Base-by-base conservation (phyloP, 1,284 basidiomycete species). In the Heimioporus punctisporus region DNA sequence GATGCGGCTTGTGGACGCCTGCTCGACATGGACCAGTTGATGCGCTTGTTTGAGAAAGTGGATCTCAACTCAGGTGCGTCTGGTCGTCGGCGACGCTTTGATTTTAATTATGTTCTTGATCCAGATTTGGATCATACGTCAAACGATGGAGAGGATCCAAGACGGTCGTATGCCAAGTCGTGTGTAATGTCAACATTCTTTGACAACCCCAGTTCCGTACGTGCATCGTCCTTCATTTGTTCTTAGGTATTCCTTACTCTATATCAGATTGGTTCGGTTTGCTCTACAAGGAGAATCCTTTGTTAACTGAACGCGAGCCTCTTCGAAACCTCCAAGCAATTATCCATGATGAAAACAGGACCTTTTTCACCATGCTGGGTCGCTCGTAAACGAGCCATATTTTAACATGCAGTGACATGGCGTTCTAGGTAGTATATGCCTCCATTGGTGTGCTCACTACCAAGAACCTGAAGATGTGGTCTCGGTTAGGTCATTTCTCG, bases 251-350 rank as follows among this genome's bases (percentile, higher is more conserved):
- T n/a, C 34, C 19, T 5, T 15, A 14, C 34, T 37, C 14, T n/a
- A n/a, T n/a, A n/a, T n/a, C 58, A 95, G 93, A 96, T 69, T 95
- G 93, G 92, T 97, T 98, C 66, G 93, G 97, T 61, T 94, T 92
- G 12, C 82, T 99, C 6, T 96, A 98, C 66, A 83, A 87, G 21
- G 81, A 92, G 55, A 90, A 95, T 68, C n/a, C 95, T 0, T 72
- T 97, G 12, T 76, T 98, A 31, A 95, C 91, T 3, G 95, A 98
- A 70, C 85, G 92, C 44, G 95, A 97, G 66, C 85, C 98, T 43
- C 77, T 95, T 12, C 84, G 85, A 50, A 98, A 96, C 72, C 81
- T 99, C 9, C 86, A 95, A 64, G 94, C 93, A 2, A 98, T 98
- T 66, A 77, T 96, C 17, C 74, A 80, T 12, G 97, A 99, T 69